Percentiles rank a stretch among this genome's conserved stretches.
Conservation (phyloP, 345 rosid genomes). For the Arabidopsis arenosa region DNA sequence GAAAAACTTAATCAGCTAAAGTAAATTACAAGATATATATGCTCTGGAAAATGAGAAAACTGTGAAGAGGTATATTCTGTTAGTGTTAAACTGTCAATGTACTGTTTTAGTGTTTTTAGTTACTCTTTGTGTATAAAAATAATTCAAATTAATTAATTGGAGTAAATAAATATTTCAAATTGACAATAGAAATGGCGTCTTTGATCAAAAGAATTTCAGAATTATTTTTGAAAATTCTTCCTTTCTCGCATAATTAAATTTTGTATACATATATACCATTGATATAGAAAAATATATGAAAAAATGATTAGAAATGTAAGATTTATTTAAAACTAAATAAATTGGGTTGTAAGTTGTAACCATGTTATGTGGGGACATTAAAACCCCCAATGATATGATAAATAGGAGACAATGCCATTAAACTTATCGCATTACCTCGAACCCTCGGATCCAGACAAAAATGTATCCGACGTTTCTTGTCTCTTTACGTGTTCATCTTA, state of each 20-base stretch:
- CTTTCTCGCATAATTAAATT: neutral
- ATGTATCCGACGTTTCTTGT: slow-evolving; percentile 34
- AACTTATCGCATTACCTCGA: slow-evolving; percentile 38
- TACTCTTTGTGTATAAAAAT: neutral
- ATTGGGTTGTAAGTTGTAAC: slow-evolving; percentile 1
- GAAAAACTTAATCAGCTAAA: neutral
- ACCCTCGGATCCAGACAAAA: slow-evolving; percentile 35
- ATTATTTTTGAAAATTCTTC: neutral
- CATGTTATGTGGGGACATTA: slow-evolving; percentile 43
- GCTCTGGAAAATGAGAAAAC: neutral
- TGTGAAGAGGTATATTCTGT: neutral
- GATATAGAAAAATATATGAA: neutral
- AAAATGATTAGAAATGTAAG: neutral
- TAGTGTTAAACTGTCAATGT: neutral
- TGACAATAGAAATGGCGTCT: neutral
- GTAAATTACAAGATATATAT: neutral
- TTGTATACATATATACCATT: neutral
- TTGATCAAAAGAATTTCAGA: neutral
- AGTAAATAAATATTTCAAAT: neutral
- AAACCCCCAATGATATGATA: slow-evolving; percentile 13
- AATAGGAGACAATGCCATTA: slow-evolving; percentile 33
- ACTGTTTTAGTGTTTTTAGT: neutral
- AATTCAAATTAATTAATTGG: too few relatives aligned
- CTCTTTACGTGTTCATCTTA: slow-evolving; percentile 35
- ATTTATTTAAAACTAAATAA: neutral